phyloP scores from a whole-genome alignment of 495 filamentous ascomycete species.

The Penicillium robsamsonii region DNA sequence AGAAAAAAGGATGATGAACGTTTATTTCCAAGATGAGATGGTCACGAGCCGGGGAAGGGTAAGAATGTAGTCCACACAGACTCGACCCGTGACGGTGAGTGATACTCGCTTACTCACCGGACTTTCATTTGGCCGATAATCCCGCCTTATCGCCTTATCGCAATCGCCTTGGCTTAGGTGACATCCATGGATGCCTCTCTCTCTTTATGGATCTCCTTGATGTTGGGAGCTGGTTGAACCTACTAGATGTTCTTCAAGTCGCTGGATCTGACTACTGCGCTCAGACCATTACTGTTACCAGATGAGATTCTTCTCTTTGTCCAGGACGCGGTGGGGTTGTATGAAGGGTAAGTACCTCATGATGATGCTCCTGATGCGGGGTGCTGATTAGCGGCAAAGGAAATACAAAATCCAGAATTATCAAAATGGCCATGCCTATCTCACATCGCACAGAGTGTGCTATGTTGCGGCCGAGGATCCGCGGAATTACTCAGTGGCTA shows the following conservation, averaged over 20 bases:
- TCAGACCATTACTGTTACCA: slow-evolving; percentile 83
- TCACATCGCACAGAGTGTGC: slow-evolving; percentile 91
- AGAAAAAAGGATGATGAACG: not conserved
- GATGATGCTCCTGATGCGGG: slow-evolving; percentile 13
- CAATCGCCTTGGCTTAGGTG: not conserved
- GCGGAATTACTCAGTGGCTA: slow-evolving; percentile 75
- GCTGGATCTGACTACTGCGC: slow-evolving; percentile 90
- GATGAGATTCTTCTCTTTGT: slow-evolving; percentile 93
- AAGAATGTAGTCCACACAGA: slow-evolving; percentile 1
- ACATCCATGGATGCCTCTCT: not conserved
- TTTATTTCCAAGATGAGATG: slow-evolving; percentile 8
- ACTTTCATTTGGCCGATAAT: slow-evolving; percentile 14
- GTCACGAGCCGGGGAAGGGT: not conserved
- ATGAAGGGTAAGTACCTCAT: slow-evolving; percentile 77
- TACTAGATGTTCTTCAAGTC: slow-evolving; percentile 92
- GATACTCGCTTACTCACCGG: slow-evolving; percentile 23
- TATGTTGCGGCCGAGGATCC: slow-evolving; percentile 92
- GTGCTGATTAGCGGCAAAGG: slow-evolving; percentile 40
- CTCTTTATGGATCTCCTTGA: slow-evolving; percentile 9
- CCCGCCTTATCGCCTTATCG: slow-evolving; percentile 24
- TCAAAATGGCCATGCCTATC: slow-evolving; percentile 92
- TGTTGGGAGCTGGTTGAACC: slow-evolving; percentile 13
- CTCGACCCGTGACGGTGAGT: not conserved
- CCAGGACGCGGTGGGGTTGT: slow-evolving; percentile 93
- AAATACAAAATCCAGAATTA: slow-evolving; percentile 94